A percentile compares a stretch with the other conserved stretches of the same genome.
phyloP scores from a whole-genome alignment of 2,329 filamentous ascomycete genomes.

The Ophiostoma ulmi region DNA sequence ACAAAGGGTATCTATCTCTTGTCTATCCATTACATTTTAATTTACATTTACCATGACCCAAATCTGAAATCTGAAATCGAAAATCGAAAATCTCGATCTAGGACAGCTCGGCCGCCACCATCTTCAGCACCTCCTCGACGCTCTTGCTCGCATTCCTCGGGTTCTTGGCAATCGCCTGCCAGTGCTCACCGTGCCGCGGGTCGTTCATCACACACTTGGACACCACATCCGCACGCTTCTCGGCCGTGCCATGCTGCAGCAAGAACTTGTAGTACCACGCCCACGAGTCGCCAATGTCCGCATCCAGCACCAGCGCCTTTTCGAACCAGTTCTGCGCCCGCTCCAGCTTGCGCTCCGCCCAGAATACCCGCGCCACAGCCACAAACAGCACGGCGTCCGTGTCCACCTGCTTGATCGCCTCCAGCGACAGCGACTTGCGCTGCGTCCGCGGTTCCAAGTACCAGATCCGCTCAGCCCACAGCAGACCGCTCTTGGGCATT shows the following conservation, averaged over 20 bases:
- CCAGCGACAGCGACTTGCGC: conserved; percentile 81
- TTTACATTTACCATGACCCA: background rate
- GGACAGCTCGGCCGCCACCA: conserved; percentile 57
- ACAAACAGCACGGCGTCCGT: conserved; percentile 86
- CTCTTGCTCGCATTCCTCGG: conserved; percentile 71
- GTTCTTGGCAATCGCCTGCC: conserved; percentile 81
- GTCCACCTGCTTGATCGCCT: conserved; percentile 96
- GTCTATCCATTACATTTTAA: conserved; percentile 17
- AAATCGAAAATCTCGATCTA: background rate
- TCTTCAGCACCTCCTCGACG: conserved; percentile 74
- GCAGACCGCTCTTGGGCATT: conserved; percentile 75
- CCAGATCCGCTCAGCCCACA: conserved; percentile 96
- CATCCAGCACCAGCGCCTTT: conserved; percentile 83
- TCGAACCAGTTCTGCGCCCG: conserved; percentile 98
- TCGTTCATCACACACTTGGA: conserved; percentile 76
- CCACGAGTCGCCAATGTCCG: conserved; percentile 88
- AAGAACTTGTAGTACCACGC: conserved; percentile 97
- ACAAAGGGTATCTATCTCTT: conserved; percentile 22
- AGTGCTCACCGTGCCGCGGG: conserved; percentile 86
- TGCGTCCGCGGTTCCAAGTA: conserved; percentile 86
- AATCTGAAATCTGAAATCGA: background rate
- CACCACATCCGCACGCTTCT: conserved; percentile 82
- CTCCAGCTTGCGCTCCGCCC: conserved; percentile 85
- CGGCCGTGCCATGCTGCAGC: conserved; percentile 83
- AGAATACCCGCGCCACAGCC: conserved; percentile 91